Conservation (phyloP, 176 grass and related monocot genomes). For the Triticum timopheevii region DNA sequence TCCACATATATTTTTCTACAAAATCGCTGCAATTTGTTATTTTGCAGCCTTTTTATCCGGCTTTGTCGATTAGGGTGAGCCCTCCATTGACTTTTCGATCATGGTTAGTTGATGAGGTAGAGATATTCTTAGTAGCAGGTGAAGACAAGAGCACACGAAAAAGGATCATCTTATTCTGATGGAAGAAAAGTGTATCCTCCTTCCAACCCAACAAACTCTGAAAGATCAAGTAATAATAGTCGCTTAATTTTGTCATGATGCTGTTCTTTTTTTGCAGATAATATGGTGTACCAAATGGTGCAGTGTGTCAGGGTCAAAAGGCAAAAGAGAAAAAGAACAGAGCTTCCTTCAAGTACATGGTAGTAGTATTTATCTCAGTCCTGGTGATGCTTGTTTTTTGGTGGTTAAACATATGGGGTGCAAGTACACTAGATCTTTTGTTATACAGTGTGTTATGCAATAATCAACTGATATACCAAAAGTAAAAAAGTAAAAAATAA, state of each 20-base stretch:
- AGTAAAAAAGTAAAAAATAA: slow-evolving; percentile 16
- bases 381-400: background rate
- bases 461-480: background rate
- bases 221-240: background rate
- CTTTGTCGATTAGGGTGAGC: background rate
- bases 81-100: slow-evolving; percentile 14
- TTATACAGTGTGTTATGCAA: background rate
- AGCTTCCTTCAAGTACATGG: background rate
- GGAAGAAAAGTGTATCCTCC: background rate
- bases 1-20: background rate
- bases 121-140: slow-evolving; percentile 37
- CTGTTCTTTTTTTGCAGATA: slow-evolving; percentile 1
- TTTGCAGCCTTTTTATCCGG: background rate
- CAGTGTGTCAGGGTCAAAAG: slow-evolving; percentile 20
- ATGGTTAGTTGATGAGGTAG: background rate
- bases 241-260: slow-evolving; percentile 35
- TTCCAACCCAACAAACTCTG: slow-evolving; percentile 12
- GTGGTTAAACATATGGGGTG: background rate
- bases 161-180: background rate
- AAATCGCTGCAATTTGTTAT: background rate
- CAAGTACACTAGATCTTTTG: slow-evolving; percentile 9
- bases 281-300: background rate
- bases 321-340: background rate
- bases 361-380: background rate
- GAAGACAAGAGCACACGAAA: background rate